Evolutionary conservation across 352 stramenopile species (phyloP).

Genomic region (Globisporangium radiosum): DNA sequence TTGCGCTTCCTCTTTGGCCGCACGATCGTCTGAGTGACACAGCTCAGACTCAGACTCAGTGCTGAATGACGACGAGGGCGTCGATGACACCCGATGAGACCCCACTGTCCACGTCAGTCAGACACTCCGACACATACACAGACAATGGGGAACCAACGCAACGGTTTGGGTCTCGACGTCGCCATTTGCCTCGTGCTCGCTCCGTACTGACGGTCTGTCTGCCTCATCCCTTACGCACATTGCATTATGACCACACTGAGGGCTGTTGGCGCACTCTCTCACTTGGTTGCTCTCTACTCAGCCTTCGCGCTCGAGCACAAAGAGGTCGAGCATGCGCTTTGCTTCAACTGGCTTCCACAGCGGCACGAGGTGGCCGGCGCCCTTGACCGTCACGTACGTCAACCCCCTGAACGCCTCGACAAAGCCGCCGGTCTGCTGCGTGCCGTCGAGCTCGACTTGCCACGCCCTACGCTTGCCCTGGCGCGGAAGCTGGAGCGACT

Average conservation of each 20-base stretch:
- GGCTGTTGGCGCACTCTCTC: neutral
- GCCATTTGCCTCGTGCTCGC: too few species aligned
- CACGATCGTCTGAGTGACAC: constrained; percentile 49
- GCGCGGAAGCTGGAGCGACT: constrained; percentile 48
- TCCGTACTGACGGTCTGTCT: too few species aligned
- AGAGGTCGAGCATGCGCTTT: constrained; percentile 67
- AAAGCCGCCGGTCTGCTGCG: constrained; percentile 75
- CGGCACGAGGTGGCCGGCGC: constrained; percentile 87
- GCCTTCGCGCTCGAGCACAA: constrained; percentile 36
- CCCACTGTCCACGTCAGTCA: too few species aligned
- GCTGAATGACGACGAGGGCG: too few species aligned
- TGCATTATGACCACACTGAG: too few species aligned
- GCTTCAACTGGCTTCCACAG: constrained; percentile 67
- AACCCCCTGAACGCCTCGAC: constrained; percentile 78
- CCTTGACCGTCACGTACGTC: constrained; percentile 88
- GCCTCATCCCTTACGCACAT: too few species aligned
- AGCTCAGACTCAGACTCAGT: too few species aligned
- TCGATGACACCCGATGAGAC: too few species aligned
- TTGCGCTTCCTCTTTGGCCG: constrained; percentile 79
- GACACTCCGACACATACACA: too few species aligned
- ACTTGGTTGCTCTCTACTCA: neutral
- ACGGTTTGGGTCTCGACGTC: too few species aligned
- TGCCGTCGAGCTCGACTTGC: constrained; percentile 25
- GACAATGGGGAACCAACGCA: too few species aligned
- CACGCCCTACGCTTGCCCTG: constrained; percentile 32